Evolutionary conservation across 2,329 filamentous ascomycete species (phyloP).

Genomic region (Neobulgaria alba): DNA sequence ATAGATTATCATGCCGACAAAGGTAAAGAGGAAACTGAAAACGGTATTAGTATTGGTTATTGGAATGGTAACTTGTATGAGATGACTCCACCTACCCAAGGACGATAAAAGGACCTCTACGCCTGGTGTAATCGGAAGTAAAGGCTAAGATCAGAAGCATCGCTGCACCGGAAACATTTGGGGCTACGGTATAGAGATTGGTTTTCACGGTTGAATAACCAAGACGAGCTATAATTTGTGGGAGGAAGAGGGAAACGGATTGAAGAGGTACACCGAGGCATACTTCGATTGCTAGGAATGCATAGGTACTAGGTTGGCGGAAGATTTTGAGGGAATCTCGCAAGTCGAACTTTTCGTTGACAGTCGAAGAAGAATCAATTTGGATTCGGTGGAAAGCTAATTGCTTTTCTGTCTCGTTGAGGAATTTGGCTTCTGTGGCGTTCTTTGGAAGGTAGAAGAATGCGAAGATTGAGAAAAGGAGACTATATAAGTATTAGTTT

Average conservation of each 20-base stretch:
- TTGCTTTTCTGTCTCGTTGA: constrained; percentile 26
- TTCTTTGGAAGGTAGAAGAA: constrained; percentile 30
- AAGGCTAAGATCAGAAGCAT: constrained; percentile 69
- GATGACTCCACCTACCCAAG: constrained; percentile 36
- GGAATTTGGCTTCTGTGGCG: constrained; percentile 25
- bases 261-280: constrained; percentile 52
- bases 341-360: constrained; percentile 44
- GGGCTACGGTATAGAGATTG: constrained; percentile 75
- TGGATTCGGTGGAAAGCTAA: constrained; percentile 29
- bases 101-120: constrained; percentile 56
- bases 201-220: constrained; percentile 47
- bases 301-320: constrained; percentile 33
- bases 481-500: too few species aligned
- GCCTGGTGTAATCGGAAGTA: constrained; percentile 46
- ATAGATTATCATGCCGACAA: constrained; percentile 72
- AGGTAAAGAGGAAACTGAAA: constrained; percentile 66
- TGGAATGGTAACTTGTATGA: background rate
- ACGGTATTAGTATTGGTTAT: too few species aligned
- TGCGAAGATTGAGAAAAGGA: constrained; percentile 28
- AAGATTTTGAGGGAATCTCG: constrained; percentile 44
- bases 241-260: constrained; percentile 44
- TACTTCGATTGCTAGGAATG: constrained; percentile 45
- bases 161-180: constrained; percentile 64
- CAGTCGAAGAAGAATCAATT: constrained; percentile 55
- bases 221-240: constrained; percentile 44